A percentile compares a stretch with the other conserved stretches of the same genome.
phyloP scores from a whole-genome alignment of 176 grass and related monocot genomes.

The Saccharum officinarum region DNA sequence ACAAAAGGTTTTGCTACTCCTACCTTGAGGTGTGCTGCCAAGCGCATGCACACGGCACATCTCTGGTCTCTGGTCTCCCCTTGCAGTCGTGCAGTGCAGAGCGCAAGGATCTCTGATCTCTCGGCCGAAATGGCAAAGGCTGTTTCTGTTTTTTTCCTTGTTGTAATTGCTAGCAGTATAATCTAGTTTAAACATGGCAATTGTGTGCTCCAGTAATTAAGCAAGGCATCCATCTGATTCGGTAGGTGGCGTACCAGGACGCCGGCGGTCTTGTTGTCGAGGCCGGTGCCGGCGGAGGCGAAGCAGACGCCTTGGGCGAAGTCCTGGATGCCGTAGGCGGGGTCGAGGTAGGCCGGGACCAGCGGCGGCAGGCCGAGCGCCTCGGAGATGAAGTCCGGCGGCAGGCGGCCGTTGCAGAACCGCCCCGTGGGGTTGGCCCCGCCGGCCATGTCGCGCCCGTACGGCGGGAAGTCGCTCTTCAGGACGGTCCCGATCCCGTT shows the following conservation, averaged over 20 bases:
- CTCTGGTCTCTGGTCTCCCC: background rate
- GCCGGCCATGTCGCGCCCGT: slow-evolving; percentile 72
- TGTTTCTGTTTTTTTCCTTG: background rate
- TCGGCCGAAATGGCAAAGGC: background rate
- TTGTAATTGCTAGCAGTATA: background rate
- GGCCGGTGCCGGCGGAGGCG: slow-evolving; percentile 89
- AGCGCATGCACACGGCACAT: background rate
- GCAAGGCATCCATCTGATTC: background rate
- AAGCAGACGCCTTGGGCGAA: slow-evolving; percentile 88
- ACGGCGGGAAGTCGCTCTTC: slow-evolving; percentile 86
- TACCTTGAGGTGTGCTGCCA: slow-evolving; percentile 2
- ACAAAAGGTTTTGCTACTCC: slow-evolving; percentile 8
- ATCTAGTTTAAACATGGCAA: background rate
- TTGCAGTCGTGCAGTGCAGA: background rate
- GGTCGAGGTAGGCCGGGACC: slow-evolving; percentile 75
- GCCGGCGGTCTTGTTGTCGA: slow-evolving; percentile 78
- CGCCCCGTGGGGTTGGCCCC: slow-evolving; percentile 48
- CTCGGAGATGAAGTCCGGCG: slow-evolving; percentile 71
- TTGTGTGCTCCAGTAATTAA: background rate
- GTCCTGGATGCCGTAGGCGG: slow-evolving; percentile 49
- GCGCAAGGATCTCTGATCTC: background rate
- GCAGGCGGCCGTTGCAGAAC: slow-evolving; percentile 70
- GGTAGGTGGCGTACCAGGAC: slow-evolving; percentile 50
- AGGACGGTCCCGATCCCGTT: slow-evolving; percentile 63
- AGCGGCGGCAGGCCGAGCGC: slow-evolving; percentile 53